Evolutionary conservation across 2,329 filamentous ascomycete species (phyloP).

Genomic region (Neonectria punicea): DNA sequence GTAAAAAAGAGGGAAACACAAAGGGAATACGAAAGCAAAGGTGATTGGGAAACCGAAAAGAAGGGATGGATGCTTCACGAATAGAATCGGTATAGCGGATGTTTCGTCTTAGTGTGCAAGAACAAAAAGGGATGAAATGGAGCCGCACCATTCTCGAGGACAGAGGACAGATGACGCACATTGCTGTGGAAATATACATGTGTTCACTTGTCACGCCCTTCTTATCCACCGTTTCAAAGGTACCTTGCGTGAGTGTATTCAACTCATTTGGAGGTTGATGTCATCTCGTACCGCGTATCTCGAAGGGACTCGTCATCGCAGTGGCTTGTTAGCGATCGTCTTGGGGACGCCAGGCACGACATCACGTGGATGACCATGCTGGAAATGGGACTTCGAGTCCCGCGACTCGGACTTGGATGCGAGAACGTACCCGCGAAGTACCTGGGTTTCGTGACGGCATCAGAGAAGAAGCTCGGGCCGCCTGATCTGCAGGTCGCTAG

Average conservation of each 20-base stretch:
- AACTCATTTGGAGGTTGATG: background rate
- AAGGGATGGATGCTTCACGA: background rate
- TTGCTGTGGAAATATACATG: background rate
- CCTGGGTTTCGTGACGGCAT: background rate
- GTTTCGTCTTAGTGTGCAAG: background rate
- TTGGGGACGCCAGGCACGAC: background rate
- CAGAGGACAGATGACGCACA: too few relatives aligned
- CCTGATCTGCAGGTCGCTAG: constrained; percentile 34
- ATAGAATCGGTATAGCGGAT: too few relatives aligned
- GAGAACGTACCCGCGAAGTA: background rate
- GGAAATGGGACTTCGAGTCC: too few relatives aligned
- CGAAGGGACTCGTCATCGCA: constrained; percentile 32
- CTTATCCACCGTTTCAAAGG: too few relatives aligned
- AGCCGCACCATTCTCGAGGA: too few relatives aligned
- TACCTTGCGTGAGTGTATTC: too few relatives aligned
- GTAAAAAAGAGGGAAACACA: background rate
- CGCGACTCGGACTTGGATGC: too few relatives aligned
- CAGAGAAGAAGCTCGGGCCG: constrained; percentile 37
- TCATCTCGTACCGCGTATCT: background rate
- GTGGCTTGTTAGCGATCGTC: constrained; percentile 25
- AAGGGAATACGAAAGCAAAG: background rate
- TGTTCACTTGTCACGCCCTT: too few relatives aligned
- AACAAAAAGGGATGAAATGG: background rate
- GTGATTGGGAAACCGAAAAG: background rate
- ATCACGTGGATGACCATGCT: constrained; percentile 13